Evolutionary conservation across 2,329 filamentous ascomycete genomes (phyloP).

Genomic region (Mycosphaerella sp.): DNA sequence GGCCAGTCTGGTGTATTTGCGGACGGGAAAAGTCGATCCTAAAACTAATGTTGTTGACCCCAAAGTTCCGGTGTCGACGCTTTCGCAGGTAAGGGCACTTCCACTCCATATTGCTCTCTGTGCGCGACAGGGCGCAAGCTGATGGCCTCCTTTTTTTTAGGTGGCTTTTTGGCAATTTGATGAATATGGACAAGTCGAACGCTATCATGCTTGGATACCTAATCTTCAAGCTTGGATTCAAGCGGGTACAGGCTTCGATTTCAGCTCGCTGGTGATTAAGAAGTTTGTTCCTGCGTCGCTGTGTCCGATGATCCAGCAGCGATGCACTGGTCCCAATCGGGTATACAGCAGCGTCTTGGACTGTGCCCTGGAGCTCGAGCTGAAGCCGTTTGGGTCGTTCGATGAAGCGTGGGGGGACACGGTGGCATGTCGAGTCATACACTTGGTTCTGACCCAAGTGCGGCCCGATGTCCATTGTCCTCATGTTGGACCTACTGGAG

Average conservation of each 20-base stretch:
- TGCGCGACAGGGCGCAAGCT: background rate
- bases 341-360: slow-evolving; percentile 33
- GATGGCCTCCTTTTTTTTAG: background rate
- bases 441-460: slow-evolving; percentile 35
- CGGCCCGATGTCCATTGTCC: slow-evolving; percentile 30
- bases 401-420: slow-evolving; percentile 44
- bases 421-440: slow-evolving; percentile 40
- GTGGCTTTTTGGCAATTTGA: slow-evolving; percentile 47
- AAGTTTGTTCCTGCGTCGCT: slow-evolving; percentile 32
- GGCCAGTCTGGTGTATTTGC: slow-evolving; percentile 21
- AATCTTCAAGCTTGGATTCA: slow-evolving; percentile 38
- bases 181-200: slow-evolving; percentile 38
- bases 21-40: slow-evolving; percentile 13
- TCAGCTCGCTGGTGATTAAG: slow-evolving; percentile 29
- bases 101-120: too few relatives aligned
- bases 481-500: slow-evolving; percentile 30
- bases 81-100: slow-evolving; percentile 19
- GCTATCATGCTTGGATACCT: slow-evolving; percentile 43
- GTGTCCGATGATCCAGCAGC: slow-evolving; percentile 34
- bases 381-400: slow-evolving; percentile 38
- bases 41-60: slow-evolving; percentile 13
- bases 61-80: slow-evolving; percentile 9
- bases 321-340: slow-evolving; percentile 36
- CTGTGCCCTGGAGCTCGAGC: slow-evolving; percentile 33
- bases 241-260: slow-evolving; percentile 25